These are phyloP conservation scores for Graphilbum fragrans DNA, from an alignment of 2,329 filamentous ascomycete genomes.

Conservation along the genomic window DNA sequence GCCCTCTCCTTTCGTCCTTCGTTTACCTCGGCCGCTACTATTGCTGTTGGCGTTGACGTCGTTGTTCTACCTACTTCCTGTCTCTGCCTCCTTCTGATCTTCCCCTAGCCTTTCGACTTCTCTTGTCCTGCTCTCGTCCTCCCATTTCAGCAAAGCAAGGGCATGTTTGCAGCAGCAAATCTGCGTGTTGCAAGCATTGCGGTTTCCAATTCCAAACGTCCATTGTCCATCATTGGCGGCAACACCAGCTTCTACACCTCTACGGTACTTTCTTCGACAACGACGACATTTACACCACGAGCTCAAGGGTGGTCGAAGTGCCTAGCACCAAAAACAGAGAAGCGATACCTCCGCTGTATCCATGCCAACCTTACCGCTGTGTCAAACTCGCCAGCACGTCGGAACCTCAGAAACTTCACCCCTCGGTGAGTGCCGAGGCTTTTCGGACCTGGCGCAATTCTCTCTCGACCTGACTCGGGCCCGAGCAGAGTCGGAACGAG, in stretches of 20 bases:
- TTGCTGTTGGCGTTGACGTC: too few species aligned
- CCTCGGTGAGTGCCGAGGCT: conserved; percentile 47
- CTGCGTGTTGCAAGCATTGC: background rate
- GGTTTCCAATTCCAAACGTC: too few species aligned
- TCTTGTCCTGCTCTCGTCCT: conserved; percentile 9
- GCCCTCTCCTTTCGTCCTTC: too few species aligned
- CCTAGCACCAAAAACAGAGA: background rate
- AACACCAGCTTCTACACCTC: too few species aligned
- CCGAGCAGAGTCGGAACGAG: conserved; percentile 40
- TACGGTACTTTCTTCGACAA: too few species aligned
- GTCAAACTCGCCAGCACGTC: conserved; percentile 18
- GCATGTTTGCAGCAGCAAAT: conserved; percentile 2
- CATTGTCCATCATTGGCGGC: too few species aligned
- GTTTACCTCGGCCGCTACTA: too few species aligned
- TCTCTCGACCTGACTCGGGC: conserved; percentile 43
- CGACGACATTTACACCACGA: too few species aligned
- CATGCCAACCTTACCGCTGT: conserved; percentile 40
- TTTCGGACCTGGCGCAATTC: conserved; percentile 40
- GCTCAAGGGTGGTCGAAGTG: too few species aligned
- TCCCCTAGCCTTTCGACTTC: too few species aligned
- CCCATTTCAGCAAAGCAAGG: conserved; percentile 1
- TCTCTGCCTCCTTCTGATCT: background rate
- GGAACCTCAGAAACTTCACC: conserved; percentile 28
- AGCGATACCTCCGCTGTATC: conserved; percentile 15
- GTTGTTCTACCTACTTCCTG: too few species aligned